Percentiles rank a stretch among this genome's conserved stretches.
These are phyloP conservation scores for Fragilaria radians DNA, from an alignment of 108 stramenopile species.

Conservation along the genomic window DNA sequence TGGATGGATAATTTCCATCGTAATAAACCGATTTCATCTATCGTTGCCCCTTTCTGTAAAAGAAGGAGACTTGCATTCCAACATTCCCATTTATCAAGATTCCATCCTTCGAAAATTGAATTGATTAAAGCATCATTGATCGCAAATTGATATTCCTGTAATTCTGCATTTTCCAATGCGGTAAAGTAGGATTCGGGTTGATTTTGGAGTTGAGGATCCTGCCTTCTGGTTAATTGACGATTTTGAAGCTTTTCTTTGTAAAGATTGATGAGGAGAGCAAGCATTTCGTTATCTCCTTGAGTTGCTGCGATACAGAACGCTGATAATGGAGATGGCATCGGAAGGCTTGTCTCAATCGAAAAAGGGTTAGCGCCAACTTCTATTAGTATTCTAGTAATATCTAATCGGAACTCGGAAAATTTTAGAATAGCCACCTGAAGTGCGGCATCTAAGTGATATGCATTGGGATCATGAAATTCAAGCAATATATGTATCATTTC, in stretches of 20 bases:
- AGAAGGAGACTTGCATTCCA: constrained; percentile 9
- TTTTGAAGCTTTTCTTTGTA: constrained; percentile 6
- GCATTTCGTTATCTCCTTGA: constrained; percentile 10
- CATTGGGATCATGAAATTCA: constrained; percentile 29
- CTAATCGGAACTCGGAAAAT: background rate
- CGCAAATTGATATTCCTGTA: constrained; percentile 14
- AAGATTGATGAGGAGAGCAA: constrained; percentile 19
- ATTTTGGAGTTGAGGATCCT: constrained; percentile 48
- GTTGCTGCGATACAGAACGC: background rate
- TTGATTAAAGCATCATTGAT: constrained; percentile 23
- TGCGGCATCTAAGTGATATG: background rate
- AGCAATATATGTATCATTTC: constrained; percentile 59
- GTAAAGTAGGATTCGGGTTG: constrained; percentile 60
- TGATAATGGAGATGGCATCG: background rate
- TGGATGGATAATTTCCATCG: constrained; percentile 12
- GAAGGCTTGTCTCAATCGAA: background rate
- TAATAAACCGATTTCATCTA: constrained; percentile 12
- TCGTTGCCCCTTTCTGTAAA: constrained; percentile 14
- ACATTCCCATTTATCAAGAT: background rate
- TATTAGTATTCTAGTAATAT: constrained; percentile 18
- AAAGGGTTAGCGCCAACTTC: constrained; percentile 44
- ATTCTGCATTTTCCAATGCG: constrained; percentile 34
- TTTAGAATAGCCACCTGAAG: constrained; percentile 4
- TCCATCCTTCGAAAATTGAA: constrained; percentile 11
- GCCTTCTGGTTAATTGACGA: constrained; percentile 21